Percentiles rank a stretch among this genome's conserved stretches.
phyloP scores from a whole-genome alignment of 2,329 filamentous ascomycete genomes.

The Fusarium albosuccineum region DNA sequence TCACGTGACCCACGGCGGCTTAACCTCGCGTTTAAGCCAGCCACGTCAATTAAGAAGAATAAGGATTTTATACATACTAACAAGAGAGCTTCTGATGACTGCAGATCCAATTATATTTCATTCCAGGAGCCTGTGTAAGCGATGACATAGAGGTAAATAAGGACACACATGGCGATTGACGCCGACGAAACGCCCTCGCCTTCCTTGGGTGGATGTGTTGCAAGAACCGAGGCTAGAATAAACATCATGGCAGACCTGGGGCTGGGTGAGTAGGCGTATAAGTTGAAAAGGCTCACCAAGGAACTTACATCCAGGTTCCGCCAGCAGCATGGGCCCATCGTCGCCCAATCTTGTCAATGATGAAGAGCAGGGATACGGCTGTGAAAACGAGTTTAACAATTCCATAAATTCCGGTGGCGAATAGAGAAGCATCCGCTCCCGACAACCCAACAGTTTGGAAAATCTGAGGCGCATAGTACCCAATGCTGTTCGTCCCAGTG shows the following conservation, averaged over 20 bases:
- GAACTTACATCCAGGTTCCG: slow-evolving; percentile 15
- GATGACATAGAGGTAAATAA: slow-evolving; percentile 4
- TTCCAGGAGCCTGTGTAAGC: slow-evolving; percentile 2
- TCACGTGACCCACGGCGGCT: too few species aligned
- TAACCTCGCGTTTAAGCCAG: too few species aligned
- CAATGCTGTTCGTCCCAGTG: neutral
- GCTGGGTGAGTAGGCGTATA: neutral
- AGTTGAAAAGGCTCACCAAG: neutral
- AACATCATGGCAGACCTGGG: neutral
- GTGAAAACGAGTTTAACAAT: slow-evolving; percentile 47
- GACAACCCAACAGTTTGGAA: slow-evolving; percentile 41
- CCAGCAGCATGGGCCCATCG: slow-evolving; percentile 16
- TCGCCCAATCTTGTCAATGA: slow-evolving; percentile 45
- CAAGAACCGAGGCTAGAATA: slow-evolving; percentile 3
- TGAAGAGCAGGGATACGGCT: slow-evolving; percentile 58
- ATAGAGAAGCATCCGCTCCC: slow-evolving; percentile 43
- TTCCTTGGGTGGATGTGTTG: slow-evolving; percentile 4
- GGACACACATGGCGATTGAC: neutral
- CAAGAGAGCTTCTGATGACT: too few species aligned
- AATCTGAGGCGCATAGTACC: neutral
- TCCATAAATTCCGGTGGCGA: slow-evolving; percentile 48
- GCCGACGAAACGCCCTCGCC: neutral
- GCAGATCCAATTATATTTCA: too few species aligned
- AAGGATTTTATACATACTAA: too few species aligned
- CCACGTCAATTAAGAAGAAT: too few species aligned